A percentile compares a stretch with the other conserved stretches of the same genome.
Evolutionary conservation across 108 stramenopile genomes (phyloP).

Genomic region (Cyclotella choctawhatcheeana): DNA sequence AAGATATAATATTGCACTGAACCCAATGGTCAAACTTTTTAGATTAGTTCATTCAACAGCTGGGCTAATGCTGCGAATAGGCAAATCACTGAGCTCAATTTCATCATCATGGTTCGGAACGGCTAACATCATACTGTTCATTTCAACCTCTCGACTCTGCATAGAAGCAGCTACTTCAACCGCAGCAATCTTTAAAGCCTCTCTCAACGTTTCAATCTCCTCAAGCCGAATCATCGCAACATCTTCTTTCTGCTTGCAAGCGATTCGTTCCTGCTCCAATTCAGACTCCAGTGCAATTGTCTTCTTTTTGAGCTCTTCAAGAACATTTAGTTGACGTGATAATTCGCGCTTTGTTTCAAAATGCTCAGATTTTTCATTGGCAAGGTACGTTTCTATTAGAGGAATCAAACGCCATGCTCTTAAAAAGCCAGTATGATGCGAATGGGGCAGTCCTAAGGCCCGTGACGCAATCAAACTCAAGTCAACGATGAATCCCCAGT

Average conservation of each 20-base stretch:
- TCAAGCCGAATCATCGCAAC: slow-evolving; percentile 7
- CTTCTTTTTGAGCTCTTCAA: slow-evolving; percentile 13
- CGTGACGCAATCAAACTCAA: slow-evolving; percentile 20
- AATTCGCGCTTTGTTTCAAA: slow-evolving; percentile 22
- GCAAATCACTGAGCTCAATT: neutral
- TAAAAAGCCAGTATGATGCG: slow-evolving; percentile 3
- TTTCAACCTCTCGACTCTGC: slow-evolving; percentile 8
- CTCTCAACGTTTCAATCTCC: slow-evolving; percentile 41
- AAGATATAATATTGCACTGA: neutral
- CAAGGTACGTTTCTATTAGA: slow-evolving; percentile 19
- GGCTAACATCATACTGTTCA: neutral
- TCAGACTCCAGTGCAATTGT: too few relatives aligned
- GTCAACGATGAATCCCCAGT: slow-evolving; percentile 42
- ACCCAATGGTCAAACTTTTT: too few relatives aligned
- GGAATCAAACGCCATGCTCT: slow-evolving; percentile 24
- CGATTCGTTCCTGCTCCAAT: slow-evolving; percentile 1
- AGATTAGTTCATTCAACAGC: neutral
- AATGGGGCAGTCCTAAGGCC: slow-evolving; percentile 6
- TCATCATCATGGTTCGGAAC: slow-evolving; percentile 1
- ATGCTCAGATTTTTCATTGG: slow-evolving; percentile 21
- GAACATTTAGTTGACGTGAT: slow-evolving; percentile 1
- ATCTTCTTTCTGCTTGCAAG: slow-evolving; percentile 22
- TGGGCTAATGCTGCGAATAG: neutral
- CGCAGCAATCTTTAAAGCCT: slow-evolving; percentile 43
- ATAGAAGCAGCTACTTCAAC: slow-evolving; percentile 28